Percentiles rank a stretch among this genome's conserved stretches.
Evolutionary conservation across 768 basidiomycete genomes (phyloP).

Genomic region (Auricularia sp.): DNA sequence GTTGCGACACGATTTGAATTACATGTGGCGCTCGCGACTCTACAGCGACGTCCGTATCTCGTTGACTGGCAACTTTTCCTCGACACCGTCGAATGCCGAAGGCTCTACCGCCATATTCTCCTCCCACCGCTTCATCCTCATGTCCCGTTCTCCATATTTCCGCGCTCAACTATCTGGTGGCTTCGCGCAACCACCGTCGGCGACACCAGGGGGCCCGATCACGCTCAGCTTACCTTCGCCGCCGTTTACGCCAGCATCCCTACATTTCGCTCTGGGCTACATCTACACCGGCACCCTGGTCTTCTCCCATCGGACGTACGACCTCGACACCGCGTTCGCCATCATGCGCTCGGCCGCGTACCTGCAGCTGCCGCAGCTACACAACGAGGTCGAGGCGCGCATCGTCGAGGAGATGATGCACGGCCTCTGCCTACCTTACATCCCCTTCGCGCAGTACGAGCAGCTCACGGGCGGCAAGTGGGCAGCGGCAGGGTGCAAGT

Average conservation of each 20-base stretch:
- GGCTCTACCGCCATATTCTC: conserved; percentile 77
- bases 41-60: conserved; percentile 87
- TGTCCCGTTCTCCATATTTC: conserved; percentile 85
- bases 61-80: conserved; percentile 59
- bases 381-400: conserved; percentile 71
- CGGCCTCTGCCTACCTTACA: conserved; percentile 77
- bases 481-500: conserved; percentile 78
- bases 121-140: conserved; percentile 87
- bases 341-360: conserved; percentile 79
- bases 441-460: conserved; percentile 74
- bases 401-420: conserved; percentile 85
- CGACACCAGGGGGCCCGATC: conserved; percentile 33
- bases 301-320: conserved; percentile 88
- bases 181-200: conserved; percentile 30
- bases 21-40: conserved; percentile 92
- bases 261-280: conserved; percentile 90
- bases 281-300: conserved; percentile 91
- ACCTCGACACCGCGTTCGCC: conserved; percentile 83
- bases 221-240: conserved; percentile 75
- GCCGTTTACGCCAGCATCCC: conserved; percentile 87
- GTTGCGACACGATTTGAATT: conserved; percentile 85
- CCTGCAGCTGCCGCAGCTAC: conserved; percentile 62
- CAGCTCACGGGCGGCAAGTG: conserved; percentile 62
- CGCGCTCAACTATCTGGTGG: conserved; percentile 67
- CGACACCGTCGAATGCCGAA: conserved; percentile 40